A percentile compares a stretch with the other conserved stretches of the same genome.
phyloP scores from a whole-genome alignment of 768 basidiomycete genomes.

The Phylloporus sp. region DNA sequence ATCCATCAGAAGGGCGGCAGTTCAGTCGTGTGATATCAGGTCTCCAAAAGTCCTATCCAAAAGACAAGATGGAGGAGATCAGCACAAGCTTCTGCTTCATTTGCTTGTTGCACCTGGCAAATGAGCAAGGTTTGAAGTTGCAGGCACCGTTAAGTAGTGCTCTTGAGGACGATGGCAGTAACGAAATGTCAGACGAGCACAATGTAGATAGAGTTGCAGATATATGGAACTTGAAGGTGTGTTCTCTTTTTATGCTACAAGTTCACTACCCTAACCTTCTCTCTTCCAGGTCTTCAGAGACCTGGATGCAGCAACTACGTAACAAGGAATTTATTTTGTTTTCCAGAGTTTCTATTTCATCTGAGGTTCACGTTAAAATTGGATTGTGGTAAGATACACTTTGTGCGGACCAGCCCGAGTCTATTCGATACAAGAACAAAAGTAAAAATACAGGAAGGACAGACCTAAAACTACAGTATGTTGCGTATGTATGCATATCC shows the following conservation, averaged over 20 bases:
- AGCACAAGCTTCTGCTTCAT: constrained; percentile 99
- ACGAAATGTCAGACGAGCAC: constrained; percentile 34
- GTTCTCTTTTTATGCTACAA: constrained; percentile 8
- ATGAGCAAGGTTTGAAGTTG: constrained; percentile 90
- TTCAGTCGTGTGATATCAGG: constrained; percentile 81
- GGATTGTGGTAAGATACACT: not conserved
- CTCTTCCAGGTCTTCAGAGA: constrained; percentile 41
- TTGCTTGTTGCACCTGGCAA: constrained; percentile 91
- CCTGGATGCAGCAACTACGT: constrained; percentile 30
- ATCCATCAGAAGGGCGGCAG: constrained; percentile 59
- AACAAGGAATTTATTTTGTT: constrained; percentile 23
- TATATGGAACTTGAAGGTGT: constrained; percentile 73
- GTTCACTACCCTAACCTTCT: not conserved
- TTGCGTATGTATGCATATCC: constrained; percentile 7
- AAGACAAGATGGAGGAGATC: constrained; percentile 95
- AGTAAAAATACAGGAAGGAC: constrained; percentile 17
- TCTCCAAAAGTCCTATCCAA: constrained; percentile 77
- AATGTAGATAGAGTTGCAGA: constrained; percentile 53
- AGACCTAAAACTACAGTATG: constrained; percentile 22
- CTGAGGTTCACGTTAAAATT: not conserved
- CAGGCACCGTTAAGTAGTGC: constrained; percentile 43
- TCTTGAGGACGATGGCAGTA: constrained; percentile 32
- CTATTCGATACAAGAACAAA: constrained; percentile 16
- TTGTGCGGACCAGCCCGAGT: not conserved
- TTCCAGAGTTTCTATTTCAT: constrained; percentile 7